Base-by-base conservation (phyloP, 1,139 yeast species). In the Ogataea hybrid region DNA sequence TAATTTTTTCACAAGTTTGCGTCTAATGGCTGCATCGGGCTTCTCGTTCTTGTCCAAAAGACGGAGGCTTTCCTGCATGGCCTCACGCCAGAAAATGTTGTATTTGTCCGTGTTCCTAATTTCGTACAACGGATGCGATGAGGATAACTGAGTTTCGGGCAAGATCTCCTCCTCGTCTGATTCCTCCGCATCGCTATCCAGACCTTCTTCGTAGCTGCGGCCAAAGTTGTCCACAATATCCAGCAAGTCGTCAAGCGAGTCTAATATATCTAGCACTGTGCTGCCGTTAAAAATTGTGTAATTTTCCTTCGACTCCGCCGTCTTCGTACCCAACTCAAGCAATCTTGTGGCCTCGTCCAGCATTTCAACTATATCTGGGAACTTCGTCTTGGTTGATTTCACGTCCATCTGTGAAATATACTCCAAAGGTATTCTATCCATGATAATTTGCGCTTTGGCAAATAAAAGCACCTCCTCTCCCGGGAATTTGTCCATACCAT, bases 151-250 rank as follows among this genome's bases (percentile, higher is more conserved):
- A 11, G 69, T 52, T 17, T 56, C 64, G 9, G 57, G 63, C 4
- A 43, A 15, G 12, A 41, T 21, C 1, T 58, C 64, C 2, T 59
- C 64, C n/a, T 62, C 68, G 5, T 62, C 66, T 5, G 58, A 67
- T 5, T 62, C 66, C 17, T 57, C 69, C 2, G 63, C 64, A 40
- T 73, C 80, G 51, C 77, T 70, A 47, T 73, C 80, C 27, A 71
- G 52, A 14, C 73, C 77, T 41, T 77, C 84, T 31, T 70, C 73
- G 35, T 67, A 58, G 16, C 69, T 68, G 23, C 71, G 71, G 9
- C 87, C 87, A 51, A 81, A 84, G 51, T 80, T 79, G 45, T 78
- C 82, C 16, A 80, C 70, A 48, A 81, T 75, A 45, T 83, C 88
- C 34, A 84, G 63, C 47, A 83, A 62, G 58, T 81, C 90, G 55